phyloP scores from a whole-genome alignment of 352 stramenopile genomes.

The Aphanomyces stellatus region DNA sequence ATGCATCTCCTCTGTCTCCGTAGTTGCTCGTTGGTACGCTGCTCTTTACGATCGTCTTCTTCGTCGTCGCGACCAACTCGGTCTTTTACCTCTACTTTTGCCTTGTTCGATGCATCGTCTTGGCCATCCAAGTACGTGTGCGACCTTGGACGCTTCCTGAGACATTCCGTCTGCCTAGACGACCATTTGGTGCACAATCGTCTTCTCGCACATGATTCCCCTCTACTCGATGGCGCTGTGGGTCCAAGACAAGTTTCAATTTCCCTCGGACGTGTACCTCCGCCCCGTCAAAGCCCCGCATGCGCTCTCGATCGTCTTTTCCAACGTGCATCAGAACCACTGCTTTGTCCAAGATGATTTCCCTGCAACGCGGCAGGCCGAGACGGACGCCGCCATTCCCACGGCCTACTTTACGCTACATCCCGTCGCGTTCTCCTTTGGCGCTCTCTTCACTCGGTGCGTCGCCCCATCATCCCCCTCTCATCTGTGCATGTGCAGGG shows the following conservation, averaged over 20 bases:
- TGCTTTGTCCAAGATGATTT: slow-evolving; percentile 15
- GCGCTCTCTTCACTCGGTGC: slow-evolving; percentile 9
- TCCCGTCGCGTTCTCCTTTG: slow-evolving; percentile 3
- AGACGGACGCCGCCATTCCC: neutral
- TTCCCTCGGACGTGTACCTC: slow-evolving; percentile 8
- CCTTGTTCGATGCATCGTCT: slow-evolving; percentile 49
- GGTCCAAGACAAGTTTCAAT: slow-evolving; percentile 7
- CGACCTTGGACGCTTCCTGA: neutral
- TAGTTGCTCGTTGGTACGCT: slow-evolving; percentile 89
- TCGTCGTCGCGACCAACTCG: slow-evolving; percentile 90
- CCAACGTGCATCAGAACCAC: slow-evolving; percentile 1
- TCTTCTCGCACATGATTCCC: slow-evolving; percentile 1
- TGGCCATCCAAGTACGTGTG: slow-evolving; percentile 22
- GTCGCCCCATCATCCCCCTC: neutral
- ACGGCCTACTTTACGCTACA: slow-evolving; percentile 7
- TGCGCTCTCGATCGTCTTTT: slow-evolving; percentile 9
- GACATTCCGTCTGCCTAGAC: neutral
- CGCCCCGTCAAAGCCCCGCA: neutral
- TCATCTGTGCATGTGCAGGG: neutral
- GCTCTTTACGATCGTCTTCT: slow-evolving; percentile 87
- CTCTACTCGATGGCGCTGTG: slow-evolving; percentile 8
- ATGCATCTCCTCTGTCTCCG: neutral
- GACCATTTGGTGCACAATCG: neutral
- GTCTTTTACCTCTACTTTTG: slow-evolving; percentile 93
- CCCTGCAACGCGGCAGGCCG: neutral